Evolutionary conservation across 2,329 filamentous ascomycete species (phyloP).

Genomic region (Arthrinium phaeospermum): DNA sequence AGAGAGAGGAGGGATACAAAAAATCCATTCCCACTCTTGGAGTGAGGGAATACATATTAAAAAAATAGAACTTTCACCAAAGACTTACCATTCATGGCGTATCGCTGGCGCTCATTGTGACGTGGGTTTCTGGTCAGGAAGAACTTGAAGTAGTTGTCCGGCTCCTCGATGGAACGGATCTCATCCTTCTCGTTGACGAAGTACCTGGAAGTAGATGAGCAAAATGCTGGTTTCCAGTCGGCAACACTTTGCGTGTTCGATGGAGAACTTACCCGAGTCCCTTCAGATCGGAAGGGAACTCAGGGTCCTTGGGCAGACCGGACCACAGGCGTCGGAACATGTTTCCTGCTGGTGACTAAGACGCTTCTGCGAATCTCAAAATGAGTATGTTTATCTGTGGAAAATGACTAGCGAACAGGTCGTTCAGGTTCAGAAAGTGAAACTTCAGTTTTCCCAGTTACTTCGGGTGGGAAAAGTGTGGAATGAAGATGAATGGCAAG

Average conservation of each 20-base stretch:
- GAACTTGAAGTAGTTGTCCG: slow-evolving; percentile 75
- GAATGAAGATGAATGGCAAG: background rate
- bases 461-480: background rate
- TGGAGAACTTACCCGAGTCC: slow-evolving; percentile 69
- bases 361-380: background rate
- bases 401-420: background rate
- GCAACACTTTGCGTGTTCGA: background rate
- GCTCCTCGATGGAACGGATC: slow-evolving; percentile 71
- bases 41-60: background rate
- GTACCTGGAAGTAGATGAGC: slow-evolving; percentile 59
- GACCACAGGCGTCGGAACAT: slow-evolving; percentile 80
- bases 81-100: slow-evolving; percentile 73
- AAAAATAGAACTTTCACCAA: background rate
- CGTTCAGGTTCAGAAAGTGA: background rate
- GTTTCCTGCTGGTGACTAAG: slow-evolving; percentile 25
- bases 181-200: slow-evolving; percentile 79
- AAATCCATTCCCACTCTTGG: background rate
- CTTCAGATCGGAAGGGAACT: slow-evolving; percentile 69
- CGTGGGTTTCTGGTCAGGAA: slow-evolving; percentile 75
- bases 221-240: background rate
- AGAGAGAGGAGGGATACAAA: background rate
- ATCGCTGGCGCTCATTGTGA: slow-evolving; percentile 76
- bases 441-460: background rate
- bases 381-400: background rate
- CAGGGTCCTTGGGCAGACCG: slow-evolving; percentile 72